A percentile compares a stretch with the other conserved stretches of the same genome.
These are phyloP conservation scores for Trichophyton simii DNA, from an alignment of 2,329 filamentous ascomycete genomes.

Conservation along the genomic window DNA sequence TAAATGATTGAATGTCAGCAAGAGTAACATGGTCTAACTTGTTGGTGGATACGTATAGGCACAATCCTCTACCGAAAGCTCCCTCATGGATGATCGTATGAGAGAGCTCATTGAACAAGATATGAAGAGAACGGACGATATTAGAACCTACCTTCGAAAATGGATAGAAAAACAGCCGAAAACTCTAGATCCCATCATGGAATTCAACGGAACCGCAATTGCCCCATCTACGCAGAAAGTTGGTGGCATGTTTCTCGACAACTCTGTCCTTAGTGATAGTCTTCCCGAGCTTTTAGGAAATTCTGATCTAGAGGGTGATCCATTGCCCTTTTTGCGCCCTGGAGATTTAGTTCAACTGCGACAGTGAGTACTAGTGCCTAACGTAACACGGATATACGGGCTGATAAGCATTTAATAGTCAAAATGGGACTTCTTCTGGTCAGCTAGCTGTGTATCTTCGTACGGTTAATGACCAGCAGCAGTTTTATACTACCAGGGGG, in stretches of 20 bases:
- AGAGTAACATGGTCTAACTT: not conserved
- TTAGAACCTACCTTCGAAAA: conserved; percentile 30
- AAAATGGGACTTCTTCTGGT: conserved; percentile 14
- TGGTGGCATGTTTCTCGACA: conserved; percentile 13
- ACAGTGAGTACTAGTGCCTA: conserved; percentile 17
- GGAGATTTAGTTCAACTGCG: conserved; percentile 31
- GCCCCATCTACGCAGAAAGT: not conserved
- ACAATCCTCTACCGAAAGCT: not conserved
- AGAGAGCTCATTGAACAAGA: conserved; percentile 17
- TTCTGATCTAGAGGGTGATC: conserved; percentile 18
- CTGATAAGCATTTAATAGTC: conserved; percentile 9
- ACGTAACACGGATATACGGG: conserved; percentile 7
- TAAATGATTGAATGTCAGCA: no score
- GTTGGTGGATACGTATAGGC: not conserved
- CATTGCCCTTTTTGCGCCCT: conserved; percentile 24
- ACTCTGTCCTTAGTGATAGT: conserved; percentile 5
- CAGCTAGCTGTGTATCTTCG: conserved; percentile 31
- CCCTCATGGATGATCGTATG: not conserved
- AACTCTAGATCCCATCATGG: not conserved
- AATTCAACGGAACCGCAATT: not conserved
- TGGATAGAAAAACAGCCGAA: conserved; percentile 21
- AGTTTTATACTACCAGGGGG: conserved; percentile 33
- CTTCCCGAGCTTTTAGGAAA: conserved; percentile 5
- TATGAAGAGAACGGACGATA: conserved; percentile 26
- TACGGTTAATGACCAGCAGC: conserved; percentile 29